Evolutionary conservation across 495 filamentous ascomycete genomes (phyloP).

Genomic region (Hyaloscypha finlandica): DNA sequence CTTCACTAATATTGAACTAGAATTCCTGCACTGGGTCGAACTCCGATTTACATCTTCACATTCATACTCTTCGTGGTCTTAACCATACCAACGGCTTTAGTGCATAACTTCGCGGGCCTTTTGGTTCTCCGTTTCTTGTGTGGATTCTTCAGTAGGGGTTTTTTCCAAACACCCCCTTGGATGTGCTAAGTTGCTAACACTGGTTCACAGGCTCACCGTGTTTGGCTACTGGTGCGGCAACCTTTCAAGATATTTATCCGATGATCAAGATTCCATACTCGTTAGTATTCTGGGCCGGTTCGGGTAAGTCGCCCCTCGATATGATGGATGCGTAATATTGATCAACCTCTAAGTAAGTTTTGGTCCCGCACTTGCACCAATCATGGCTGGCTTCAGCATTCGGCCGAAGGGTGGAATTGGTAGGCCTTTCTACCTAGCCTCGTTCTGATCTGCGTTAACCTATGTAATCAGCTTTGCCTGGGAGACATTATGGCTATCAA

Average conservation of each 20-base stretch:
- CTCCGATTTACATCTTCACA: constrained; percentile 67
- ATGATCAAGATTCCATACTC: constrained; percentile 36
- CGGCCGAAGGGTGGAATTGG: constrained; percentile 40
- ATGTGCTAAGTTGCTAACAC: too few species aligned
- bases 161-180: constrained; percentile 40
- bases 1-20: too few species aligned
- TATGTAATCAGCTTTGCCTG: neutral
- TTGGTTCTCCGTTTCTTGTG: constrained; percentile 71
- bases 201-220: too few species aligned
- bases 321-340: too few species aligned
- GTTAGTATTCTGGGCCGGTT: constrained; percentile 55
- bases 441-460: too few species aligned
- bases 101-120: constrained; percentile 67
- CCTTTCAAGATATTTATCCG: constrained; percentile 63
- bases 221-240: constrained; percentile 66
- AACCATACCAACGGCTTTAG: constrained; percentile 72
- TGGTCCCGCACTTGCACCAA: constrained; percentile 47
- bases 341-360: constrained; percentile 22
- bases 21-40: constrained; percentile 62
- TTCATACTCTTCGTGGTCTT: constrained; percentile 70
- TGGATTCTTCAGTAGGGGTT: constrained; percentile 71
- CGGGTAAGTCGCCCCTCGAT: constrained; percentile 16
- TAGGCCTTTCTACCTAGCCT: too few species aligned
- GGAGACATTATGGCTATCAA: constrained; percentile 52
- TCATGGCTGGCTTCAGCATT: constrained; percentile 45